Percentiles rank a stretch among this genome's conserved stretches.
Evolutionary conservation across 2,329 filamentous ascomycete genomes (phyloP).

Genomic region (Penicillium sp.): DNA sequence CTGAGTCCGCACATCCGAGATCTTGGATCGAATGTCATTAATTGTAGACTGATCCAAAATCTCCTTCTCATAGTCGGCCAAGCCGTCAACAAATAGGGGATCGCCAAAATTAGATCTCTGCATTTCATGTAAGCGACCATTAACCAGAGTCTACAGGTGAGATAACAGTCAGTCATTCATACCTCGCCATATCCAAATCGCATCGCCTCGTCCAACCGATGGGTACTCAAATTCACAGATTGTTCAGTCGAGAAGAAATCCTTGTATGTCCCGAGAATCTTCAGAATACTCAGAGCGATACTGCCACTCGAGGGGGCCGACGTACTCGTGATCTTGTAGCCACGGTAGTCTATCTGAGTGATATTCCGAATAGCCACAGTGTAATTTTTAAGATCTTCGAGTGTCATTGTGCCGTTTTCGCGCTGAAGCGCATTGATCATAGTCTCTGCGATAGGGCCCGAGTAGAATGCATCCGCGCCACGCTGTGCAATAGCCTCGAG

Average conservation of each 20-base stretch:
- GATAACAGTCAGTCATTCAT: background rate
- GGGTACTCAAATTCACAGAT: constrained; percentile 66
- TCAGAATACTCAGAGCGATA: constrained; percentile 73
- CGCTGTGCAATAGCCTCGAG: constrained; percentile 72
- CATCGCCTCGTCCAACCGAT: constrained; percentile 84
- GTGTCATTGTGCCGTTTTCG: constrained; percentile 79
- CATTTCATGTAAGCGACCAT: constrained; percentile 11
- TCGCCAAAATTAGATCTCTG: constrained; percentile 78
- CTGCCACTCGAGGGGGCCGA: constrained; percentile 76
- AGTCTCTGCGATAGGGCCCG: constrained; percentile 68
- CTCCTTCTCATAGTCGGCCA: constrained; percentile 62
- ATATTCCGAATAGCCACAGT: constrained; percentile 63
- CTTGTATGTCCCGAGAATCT: constrained; percentile 76
- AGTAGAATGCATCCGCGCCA: constrained; percentile 74
- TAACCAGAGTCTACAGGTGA: background rate
- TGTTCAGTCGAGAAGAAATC: constrained; percentile 59
- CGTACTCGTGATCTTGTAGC: constrained; percentile 64
- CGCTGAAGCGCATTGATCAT: constrained; percentile 69
- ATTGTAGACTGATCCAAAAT: constrained; percentile 67
- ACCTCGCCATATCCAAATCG: constrained; percentile 77
- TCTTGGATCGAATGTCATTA: constrained; percentile 61
- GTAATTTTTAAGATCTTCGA: constrained; percentile 76
- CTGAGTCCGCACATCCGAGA: constrained; percentile 70
- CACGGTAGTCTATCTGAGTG: constrained; percentile 65
- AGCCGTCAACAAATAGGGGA: constrained; percentile 67